Base-by-base conservation (phyloP, 352 stramenopile species). In the Phytophthora cryptogea region DNA sequence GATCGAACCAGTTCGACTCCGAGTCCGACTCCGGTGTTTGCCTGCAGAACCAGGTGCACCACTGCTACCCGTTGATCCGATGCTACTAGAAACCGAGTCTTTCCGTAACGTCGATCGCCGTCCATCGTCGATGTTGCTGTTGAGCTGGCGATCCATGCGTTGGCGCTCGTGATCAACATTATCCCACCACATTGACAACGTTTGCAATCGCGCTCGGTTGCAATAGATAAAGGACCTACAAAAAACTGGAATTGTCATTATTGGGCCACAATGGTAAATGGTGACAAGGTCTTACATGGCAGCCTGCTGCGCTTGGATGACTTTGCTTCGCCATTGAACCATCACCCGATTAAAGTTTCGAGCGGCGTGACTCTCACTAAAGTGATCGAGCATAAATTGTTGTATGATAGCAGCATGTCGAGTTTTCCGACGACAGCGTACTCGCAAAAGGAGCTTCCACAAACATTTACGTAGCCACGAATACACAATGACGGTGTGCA, bases 331-430 rank as follows among this genome's bases (percentile, higher is more conserved):
- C 84, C 84, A 93, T 42, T 75, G 75, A 37, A 81, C 26, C 84
- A 93, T 91, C 65, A 91, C 77, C 26, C 77, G 68, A 39, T 86
- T 88, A 36, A 93, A 90, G 45, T 90, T 91, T 54, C 77, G 70
- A 2, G 68, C 85, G 54, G 89, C 82, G 26, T 72, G 66, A 31
- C 71, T 90, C 14, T 75, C 79, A 7, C 66, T 74, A 33, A 69
- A 76, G 45, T 90, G 46, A 43, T 88, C 69, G 13, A 88, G 36
- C 58, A 91, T 68, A 49, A 94, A 92, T 27, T 76, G 63, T 26
- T 68, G 80, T 5, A 92, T 31, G 11, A 89, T 8, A 0, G 26
- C 63, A 17, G 74, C 81, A 20, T 69, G 33, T 0, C 68, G 72
- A 11, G 44, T 49, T 31, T 69, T 74, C 9, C 76, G 75, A 17